phyloP scores from a whole-genome alignment of 345 rosid species.

The Diplotaxis tenuifolia region DNA sequence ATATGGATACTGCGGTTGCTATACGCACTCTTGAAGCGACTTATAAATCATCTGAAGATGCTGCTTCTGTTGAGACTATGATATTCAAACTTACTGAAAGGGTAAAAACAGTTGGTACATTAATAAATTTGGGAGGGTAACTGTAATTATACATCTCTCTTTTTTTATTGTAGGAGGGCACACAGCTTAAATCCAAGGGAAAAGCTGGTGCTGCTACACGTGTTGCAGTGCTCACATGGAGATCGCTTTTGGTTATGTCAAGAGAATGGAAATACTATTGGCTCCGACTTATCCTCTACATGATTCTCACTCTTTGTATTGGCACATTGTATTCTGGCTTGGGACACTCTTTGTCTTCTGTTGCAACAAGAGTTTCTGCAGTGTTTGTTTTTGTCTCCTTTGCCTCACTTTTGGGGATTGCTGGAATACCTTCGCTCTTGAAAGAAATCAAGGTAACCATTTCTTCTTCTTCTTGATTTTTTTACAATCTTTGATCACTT shows the following conservation, averaged over 20 bases:
- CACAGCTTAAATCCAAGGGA: constrained; percentile 86
- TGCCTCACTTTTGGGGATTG: constrained; percentile 79
- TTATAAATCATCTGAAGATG: constrained; percentile 86
- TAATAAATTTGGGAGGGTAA: too few relatives aligned
- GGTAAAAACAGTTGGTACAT: constrained; percentile 43
- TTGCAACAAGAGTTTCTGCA: constrained; percentile 83
- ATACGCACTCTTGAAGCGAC: constrained; percentile 98
- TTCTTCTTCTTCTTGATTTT: constrained; percentile 12
- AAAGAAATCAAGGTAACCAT: constrained; percentile 75
- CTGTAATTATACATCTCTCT: not conserved
- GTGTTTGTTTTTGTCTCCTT: constrained; percentile 82
- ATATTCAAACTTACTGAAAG: constrained; percentile 76
- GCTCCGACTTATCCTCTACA: constrained; percentile 86
- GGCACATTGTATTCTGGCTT: constrained; percentile 87
- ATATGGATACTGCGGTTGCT: constrained; percentile 99
- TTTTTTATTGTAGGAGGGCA: constrained; percentile 64
- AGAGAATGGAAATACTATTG: constrained; percentile 99
- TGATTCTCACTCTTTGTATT: constrained; percentile 74
- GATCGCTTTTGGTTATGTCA: constrained; percentile 91
- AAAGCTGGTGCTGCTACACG: constrained; percentile 71
- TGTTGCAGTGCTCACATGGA: constrained; percentile 93
- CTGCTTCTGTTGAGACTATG: constrained; percentile 83
- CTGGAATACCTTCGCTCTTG: constrained; percentile 71
- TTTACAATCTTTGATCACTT: not conserved
- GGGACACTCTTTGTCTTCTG: constrained; percentile 91